Percentiles rank a stretch among this genome's conserved stretches.
Evolutionary conservation across 805 yeast genomes (phyloP).

Genomic region (Barnettozyma populi): DNA sequence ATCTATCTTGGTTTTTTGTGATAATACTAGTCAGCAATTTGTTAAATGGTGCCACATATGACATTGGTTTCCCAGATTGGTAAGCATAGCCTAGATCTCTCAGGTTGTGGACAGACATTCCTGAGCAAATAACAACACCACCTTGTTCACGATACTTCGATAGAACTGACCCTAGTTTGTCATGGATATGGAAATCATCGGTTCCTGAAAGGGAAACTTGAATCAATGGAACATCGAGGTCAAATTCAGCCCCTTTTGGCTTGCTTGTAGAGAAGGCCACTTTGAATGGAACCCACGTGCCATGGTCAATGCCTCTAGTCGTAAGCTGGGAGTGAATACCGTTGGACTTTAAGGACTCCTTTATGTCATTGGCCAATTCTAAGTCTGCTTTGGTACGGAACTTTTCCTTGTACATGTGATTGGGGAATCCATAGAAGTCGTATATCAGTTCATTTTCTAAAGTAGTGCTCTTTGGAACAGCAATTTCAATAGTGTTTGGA

Average conservation of each 20-base stretch:
- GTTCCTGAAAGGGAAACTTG: slow-evolving; percentile 33
- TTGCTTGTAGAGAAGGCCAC: slow-evolving; percentile 52
- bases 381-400: slow-evolving; percentile 48
- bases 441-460: slow-evolving; percentile 56
- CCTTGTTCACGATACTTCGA: slow-evolving; percentile 45
- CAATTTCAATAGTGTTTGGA: slow-evolving; percentile 41
- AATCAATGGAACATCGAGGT: slow-evolving; percentile 34
- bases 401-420: slow-evolving; percentile 53
- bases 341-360: slow-evolving; percentile 31
- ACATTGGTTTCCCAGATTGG: slow-evolving; percentile 25
- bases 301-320: slow-evolving; percentile 75
- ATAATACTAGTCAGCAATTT: slow-evolving; percentile 38
- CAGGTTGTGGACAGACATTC: slow-evolving; percentile 78
- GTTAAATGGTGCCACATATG: slow-evolving; percentile 53
- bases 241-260: slow-evolving; percentile 20
- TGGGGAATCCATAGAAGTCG: slow-evolving; percentile 73
- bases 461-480: slow-evolving; percentile 31
- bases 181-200: slow-evolving; percentile 40
- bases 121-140: slow-evolving; percentile 57
- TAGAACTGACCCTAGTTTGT: slow-evolving; percentile 52
- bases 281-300: slow-evolving; percentile 76
- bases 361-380: slow-evolving; percentile 40
- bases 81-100: slow-evolving; percentile 40
- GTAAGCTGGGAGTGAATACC: slow-evolving; percentile 43
- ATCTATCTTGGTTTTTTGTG: slow-evolving; percentile 18